Percentiles rank a stretch among this genome's conserved stretches.
phyloP scores from a whole-genome alignment of 192 early-diverging fungal genomes.

The Paraglomus brasilianum region DNA sequence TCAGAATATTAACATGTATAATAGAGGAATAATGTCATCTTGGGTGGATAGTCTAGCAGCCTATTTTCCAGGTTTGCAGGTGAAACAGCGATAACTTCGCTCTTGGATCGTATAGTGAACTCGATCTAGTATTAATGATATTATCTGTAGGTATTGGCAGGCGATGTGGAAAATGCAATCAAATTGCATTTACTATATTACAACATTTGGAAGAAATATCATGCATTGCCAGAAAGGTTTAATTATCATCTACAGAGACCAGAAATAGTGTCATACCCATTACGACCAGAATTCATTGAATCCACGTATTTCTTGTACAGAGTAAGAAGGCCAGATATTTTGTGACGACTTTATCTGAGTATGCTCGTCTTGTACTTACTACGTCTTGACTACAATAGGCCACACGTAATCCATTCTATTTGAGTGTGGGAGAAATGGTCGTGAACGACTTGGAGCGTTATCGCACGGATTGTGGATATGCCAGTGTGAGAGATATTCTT shows the following conservation, averaged over 20 bases:
- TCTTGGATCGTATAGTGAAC: background rate
- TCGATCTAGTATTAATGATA: background rate
- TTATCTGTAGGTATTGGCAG: slow-evolving; percentile 65
- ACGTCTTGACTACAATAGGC: slow-evolving; percentile 46
- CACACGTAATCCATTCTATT: slow-evolving; percentile 86
- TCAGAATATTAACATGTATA: slow-evolving; percentile 82
- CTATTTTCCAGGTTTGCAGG: slow-evolving; percentile 91
- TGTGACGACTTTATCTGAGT: background rate
- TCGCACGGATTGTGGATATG: slow-evolving; percentile 81
- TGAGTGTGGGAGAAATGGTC: slow-evolving; percentile 87
- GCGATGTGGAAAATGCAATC: slow-evolving; percentile 84
- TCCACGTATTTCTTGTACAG: slow-evolving; percentile 90
- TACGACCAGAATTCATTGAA: slow-evolving; percentile 93
- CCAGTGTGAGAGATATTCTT: slow-evolving; percentile 62
- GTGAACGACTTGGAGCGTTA: slow-evolving; percentile 73
- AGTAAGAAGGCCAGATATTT: slow-evolving; percentile 36
- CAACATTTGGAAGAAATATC: slow-evolving; percentile 84
- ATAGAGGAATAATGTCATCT: slow-evolving; percentile 58
- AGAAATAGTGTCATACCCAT: slow-evolving; percentile 73
- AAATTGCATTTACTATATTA: slow-evolving; percentile 79
- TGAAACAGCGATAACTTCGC: slow-evolving; percentile 29
- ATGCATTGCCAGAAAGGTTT: slow-evolving; percentile 85
- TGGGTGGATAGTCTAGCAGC: slow-evolving; percentile 92
- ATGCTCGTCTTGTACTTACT: background rate
- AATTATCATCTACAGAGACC: slow-evolving; percentile 66